Percentiles rank a stretch among this genome's conserved stretches.
phyloP scores from a whole-genome alignment of 768 basidiomycete genomes.

The Termitomyces sp. region DNA sequence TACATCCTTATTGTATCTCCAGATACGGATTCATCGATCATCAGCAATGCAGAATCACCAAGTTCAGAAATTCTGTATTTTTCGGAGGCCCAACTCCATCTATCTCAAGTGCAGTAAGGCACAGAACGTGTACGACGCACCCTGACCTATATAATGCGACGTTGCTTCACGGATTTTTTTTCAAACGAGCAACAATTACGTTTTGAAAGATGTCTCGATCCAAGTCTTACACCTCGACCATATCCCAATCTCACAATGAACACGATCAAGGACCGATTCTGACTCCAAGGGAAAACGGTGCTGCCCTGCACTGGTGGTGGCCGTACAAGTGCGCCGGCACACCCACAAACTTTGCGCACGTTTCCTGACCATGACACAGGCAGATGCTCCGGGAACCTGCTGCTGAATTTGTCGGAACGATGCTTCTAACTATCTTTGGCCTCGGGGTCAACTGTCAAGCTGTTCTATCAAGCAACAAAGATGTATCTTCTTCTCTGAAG shows the following conservation, averaged over 20 bases:
- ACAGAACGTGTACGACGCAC: not conserved
- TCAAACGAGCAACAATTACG: not conserved
- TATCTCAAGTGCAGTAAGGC: not conserved
- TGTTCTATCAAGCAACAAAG: slow-evolving; percentile 33
- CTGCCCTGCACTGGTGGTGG: slow-evolving; percentile 18
- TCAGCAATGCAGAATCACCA: not conserved
- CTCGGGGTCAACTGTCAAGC: slow-evolving; percentile 44
- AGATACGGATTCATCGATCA: not conserved
- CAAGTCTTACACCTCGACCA: not conserved
- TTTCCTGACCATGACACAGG: slow-evolving; percentile 8
- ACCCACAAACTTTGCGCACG: not conserved
- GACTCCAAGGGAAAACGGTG: not conserved
- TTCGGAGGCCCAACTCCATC: not conserved
- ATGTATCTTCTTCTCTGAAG: slow-evolving; percentile 34
- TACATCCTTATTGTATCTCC: too few species aligned
- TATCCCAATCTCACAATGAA: not conserved
- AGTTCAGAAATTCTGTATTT: not conserved
- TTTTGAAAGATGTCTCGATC: slow-evolving; percentile 1
- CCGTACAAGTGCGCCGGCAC: slow-evolving; percentile 18
- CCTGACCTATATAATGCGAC: not conserved
- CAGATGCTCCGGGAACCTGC: slow-evolving; percentile 30
- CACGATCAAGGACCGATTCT: not conserved
- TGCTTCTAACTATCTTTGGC: slow-evolving; percentile 49
- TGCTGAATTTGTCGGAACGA: slow-evolving; percentile 50
- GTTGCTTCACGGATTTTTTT: not conserved